Base-by-base conservation (phyloP, 306 rosid species). In the Cucumis cinereus region DNA sequence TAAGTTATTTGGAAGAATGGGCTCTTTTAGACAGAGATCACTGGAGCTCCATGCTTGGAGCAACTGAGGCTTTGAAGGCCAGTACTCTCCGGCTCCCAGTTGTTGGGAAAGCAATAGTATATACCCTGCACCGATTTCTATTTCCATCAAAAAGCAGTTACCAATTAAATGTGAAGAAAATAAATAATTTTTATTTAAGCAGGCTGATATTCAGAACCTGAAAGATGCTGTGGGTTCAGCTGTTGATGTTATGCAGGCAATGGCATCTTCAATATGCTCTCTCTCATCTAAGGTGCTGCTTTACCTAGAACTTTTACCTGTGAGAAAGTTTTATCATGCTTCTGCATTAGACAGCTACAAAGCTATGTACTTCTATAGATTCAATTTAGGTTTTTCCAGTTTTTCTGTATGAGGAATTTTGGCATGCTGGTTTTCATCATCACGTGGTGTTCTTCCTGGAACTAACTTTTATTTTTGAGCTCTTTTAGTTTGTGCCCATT, bases 61-160 rank as follows among this genome's bases (percentile, higher is more conserved):
- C 98, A 78, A 95, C 90, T 71, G 96, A 95, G 83, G 97, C 99
- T 76, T 90, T 95, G 91, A 91, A 82, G 81, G 99, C 99, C 87
- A 95, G 98, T 83, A 95, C 91, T 38, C 97, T 95, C 75, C 98
- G 99, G 58, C 96, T 95, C 83, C 99, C 99, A 1, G 88, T 95
- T 78, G 90, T 83, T 82, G 98, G 93, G 84, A 92, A 89, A 86
- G 89, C 99, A 83, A 77, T 79, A 6, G 99, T 95, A 87, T 54
- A 90, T 84, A 74, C 66, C 80, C 60, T 76, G 61, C 77, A 61
- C 52, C 5, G 19, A 53, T 69, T 77, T 60, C 45, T 8, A 40
- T 60, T 68, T 79, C 73, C 40, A 38, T 71, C 0, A 3, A 28
- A 16, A 28, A 50, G 16, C 28, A 1, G 36, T 50, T 70, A 3